Base-by-base conservation (phyloP, 208 protist species). In the Leishmania martiniquensis region DNA sequence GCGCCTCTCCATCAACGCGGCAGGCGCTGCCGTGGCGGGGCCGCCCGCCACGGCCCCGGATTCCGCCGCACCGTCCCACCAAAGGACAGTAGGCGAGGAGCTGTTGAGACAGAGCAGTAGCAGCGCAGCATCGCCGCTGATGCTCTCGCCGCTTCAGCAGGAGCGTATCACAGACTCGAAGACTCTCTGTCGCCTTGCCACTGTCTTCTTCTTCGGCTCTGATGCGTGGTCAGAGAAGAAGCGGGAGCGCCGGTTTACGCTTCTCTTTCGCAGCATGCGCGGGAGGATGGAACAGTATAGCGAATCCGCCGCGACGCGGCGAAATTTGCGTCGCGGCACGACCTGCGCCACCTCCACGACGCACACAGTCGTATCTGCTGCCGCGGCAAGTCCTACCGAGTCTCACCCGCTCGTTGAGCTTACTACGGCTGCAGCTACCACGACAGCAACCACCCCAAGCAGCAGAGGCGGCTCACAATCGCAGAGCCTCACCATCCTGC, bases 171-270 rank as follows among this genome's bases (percentile, higher is more conserved):
- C 75, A 6, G 81, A 85, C 60, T 65, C 74, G 39, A 84, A 76
- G 57, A 78, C 82, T 9, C 83, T 93, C 51, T 89, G 86, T 45
- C 86, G 88, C 72, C 76, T 92, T 57, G 90, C 90, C 52, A 91
- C 90, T 4, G 90, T 88, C 57, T 94, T 85, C 80, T 90, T 92
- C 75, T 94, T 91, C 78, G 85, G 88, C 76, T 89, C 90, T 17
- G 83, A 86, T 65, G 80, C 82, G 34, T 91, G 87, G 82, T 62
- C 69, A 67, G 72, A 77, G 45, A 52, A 37, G 12, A 73, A 81
- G 72, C 80, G 77, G 72, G 73, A 87, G 37, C 75, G 69, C 5
- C 54, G 74, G 39, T 91, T 91, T 49, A 37, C 47, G 9, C 66
- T 89, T 37, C 74, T 93, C 12, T 76, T 83, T 44, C 76, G 76